Percentiles rank a stretch among this genome's conserved stretches.
These are phyloP conservation scores for Yarrowia sp. DNA, from an alignment of 805 yeast species.

Conservation along the genomic window DNA sequence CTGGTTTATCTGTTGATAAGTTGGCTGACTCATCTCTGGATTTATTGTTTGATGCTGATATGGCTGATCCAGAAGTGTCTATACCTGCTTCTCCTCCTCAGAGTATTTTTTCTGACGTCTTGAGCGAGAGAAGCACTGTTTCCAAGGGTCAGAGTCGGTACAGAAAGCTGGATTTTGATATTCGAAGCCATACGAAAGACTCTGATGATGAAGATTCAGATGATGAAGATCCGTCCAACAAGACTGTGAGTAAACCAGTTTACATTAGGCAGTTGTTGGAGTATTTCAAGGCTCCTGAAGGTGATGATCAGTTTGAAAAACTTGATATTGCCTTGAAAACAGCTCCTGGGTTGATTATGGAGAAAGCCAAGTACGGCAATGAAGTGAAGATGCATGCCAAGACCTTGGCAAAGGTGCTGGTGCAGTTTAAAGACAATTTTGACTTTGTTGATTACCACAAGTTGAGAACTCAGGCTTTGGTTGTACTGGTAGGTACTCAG, in stretches of 20 bases:
- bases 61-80: not conserved
- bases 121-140: not conserved
- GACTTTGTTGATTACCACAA: constrained; percentile 61
- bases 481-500: constrained; percentile 59
- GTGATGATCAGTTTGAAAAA: constrained; percentile 49
- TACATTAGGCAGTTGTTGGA: constrained; percentile 70
- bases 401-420: constrained; percentile 50
- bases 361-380: constrained; percentile 56
- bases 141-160: not conserved
- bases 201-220: constrained; percentile 39
- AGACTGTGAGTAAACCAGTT: constrained; percentile 51
- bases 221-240: constrained; percentile 42
- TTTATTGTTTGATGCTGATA: not conserved
- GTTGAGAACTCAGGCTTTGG: constrained; percentile 60
- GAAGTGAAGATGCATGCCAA: constrained; percentile 62
- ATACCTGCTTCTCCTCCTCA: not conserved
- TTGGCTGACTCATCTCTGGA: not conserved
- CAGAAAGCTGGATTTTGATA: constrained; percentile 30
- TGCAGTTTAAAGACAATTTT: constrained; percentile 56
- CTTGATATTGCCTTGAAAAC: constrained; percentile 48
- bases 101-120: not conserved
- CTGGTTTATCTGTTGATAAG: constrained; percentile 9
- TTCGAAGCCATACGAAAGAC: constrained; percentile 41
- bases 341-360: constrained; percentile 62
- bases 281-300: constrained; percentile 50